Base-by-base conservation (phyloP, 768 basidiomycete genomes). In the Lentinula sp. region DNA sequence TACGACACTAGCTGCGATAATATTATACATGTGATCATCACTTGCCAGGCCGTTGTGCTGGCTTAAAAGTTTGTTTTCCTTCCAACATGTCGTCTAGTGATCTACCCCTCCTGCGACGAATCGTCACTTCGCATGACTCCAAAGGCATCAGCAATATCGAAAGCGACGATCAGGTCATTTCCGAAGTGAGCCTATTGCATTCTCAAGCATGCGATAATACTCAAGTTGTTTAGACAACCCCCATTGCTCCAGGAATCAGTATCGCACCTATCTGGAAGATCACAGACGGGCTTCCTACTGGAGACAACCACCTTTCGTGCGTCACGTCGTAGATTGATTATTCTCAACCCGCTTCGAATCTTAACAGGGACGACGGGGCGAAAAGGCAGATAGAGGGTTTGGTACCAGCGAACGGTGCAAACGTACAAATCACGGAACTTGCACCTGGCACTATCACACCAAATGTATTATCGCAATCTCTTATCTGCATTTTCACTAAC, bases 401-500 rank as follows among this genome's bases (percentile, higher is more conserved):
- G 15, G 74, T 79, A 45, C 74, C 74, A 45, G 73, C 73, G 4
- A 72, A 66, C 36, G 83, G 82, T 10, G 78, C 81, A 6, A 81
- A 79, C 61, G 65, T 83, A 20, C 76, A 77, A 49, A 78, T 77
- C 51, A 85, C 84, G 1, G 84, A 85, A 49, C 69, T 86, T 4
- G 81, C 77, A 6, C 85, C 85, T 43, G 83, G 83, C 4, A 74
- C 69, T 41, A 70, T 68, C 10, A 79, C 78, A 20, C 73, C 81
- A 5, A 80, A 83, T 81, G 84, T 85, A 61, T 6, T 20, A 16
- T n/a, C 18, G 36, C 9, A 12, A 32, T 32, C 42, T 43, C 46
- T 48, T 13, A 32, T 10, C 13, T 28, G 18, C n/a, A 20, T 15
- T 35, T 10, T 41, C 49, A 43, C 2, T 5, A 60, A 33, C 32